These are phyloP conservation scores for Penicillium olsonii DNA, from an alignment of 2,329 filamentous ascomycete species.

Conservation along the genomic window DNA sequence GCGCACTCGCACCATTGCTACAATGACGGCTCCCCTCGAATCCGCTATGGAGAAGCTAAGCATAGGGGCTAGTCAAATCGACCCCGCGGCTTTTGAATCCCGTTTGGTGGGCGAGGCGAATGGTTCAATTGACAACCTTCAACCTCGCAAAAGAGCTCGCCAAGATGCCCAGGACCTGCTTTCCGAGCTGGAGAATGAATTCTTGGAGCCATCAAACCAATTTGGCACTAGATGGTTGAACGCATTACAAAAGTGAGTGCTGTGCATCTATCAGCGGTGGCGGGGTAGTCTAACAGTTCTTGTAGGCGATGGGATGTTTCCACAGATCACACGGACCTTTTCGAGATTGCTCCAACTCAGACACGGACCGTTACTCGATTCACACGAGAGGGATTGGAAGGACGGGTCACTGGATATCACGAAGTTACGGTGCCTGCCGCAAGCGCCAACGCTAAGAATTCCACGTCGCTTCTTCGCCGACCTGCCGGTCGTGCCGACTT, in stretches of 20 bases:
- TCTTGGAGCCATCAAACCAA: conserved; percentile 73
- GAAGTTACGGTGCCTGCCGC: conserved; percentile 90
- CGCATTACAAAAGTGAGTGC: conserved; percentile 71
- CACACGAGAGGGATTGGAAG: conserved; percentile 85
- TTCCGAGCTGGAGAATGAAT: conserved; percentile 70
- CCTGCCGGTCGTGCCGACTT: conserved; percentile 87
- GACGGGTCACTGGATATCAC: conserved; percentile 87
- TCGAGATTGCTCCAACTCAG: conserved; percentile 85
- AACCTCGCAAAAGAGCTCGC: conserved; percentile 46
- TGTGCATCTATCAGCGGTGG: not conserved
- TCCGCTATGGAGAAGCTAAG: conserved; percentile 31
- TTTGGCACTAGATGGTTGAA: conserved; percentile 90
- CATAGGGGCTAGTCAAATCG: conserved; percentile 26
- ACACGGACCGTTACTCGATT: conserved; percentile 94
- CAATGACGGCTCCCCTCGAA: conserved; percentile 30
- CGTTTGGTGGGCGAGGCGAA: conserved; percentile 33
- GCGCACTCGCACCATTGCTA: not conserved
- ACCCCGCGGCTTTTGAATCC: conserved; percentile 29
- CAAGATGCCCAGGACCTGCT: conserved; percentile 63
- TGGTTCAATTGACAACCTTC: conserved; percentile 35
- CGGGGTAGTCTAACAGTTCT: conserved; percentile 11
- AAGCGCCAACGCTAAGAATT: conserved; percentile 91
- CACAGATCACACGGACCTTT: conserved; percentile 78
- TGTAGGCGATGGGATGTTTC: conserved; percentile 74
- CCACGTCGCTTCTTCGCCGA: conserved; percentile 82